These are phyloP conservation scores for Botrytis hyacinthi DNA, from an alignment of 2,329 filamentous ascomycete species.

Conservation along the genomic window DNA sequence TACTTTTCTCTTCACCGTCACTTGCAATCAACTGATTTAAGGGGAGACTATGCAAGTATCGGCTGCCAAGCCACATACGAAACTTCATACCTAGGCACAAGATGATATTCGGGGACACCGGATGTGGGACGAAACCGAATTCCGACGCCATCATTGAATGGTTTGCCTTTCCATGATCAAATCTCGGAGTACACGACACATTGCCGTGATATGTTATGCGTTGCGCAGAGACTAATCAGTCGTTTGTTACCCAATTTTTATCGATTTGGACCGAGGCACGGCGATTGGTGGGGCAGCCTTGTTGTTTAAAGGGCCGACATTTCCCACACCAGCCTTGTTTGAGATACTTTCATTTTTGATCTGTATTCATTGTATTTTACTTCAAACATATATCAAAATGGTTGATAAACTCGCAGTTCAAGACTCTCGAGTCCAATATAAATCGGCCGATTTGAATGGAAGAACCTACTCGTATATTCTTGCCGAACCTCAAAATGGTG, in stretches of 20 bases:
- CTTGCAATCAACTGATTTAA: conserved; percentile 33
- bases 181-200: neutral
- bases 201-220: neutral
- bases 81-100: neutral
- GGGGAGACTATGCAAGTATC: conserved; percentile 35
- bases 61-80: neutral
- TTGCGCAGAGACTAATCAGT: neutral
- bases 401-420: conserved; percentile 62
- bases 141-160: neutral
- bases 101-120: neutral
- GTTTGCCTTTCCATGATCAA: neutral
- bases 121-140: neutral
- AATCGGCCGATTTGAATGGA: conserved; percentile 62
- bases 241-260: neutral
- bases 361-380: neutral
- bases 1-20: neutral
- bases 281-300: conserved; percentile 1
- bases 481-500: conserved; percentile 48
- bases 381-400: conserved; percentile 30
- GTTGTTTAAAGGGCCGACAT: neutral
- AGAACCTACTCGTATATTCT: conserved; percentile 65
- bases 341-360: neutral
- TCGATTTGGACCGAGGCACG: neutral
- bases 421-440: conserved; percentile 65
- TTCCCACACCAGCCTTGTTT: neutral